Evolutionary conservation across 1,284 basidiomycete genomes (phyloP), one percentile per base, ranked within the genome.

Genomic region (Malassezia yamatoensis): DNA sequence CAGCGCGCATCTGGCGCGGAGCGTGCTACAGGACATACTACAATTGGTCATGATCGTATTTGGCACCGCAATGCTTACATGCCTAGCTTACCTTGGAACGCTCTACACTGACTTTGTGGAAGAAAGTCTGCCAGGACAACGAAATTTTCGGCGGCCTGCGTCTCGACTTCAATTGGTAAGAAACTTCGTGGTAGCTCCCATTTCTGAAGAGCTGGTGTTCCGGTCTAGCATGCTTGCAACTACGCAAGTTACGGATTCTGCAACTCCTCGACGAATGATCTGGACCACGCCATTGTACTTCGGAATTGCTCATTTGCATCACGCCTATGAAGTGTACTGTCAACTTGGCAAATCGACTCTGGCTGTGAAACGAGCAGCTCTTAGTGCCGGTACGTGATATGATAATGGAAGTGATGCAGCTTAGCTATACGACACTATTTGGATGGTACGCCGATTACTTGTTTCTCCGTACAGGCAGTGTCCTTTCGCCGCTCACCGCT

Each of bases 201-300:
- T 90, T 34, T 90, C 90, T 0, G 93, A 98, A 77, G 93, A 98
- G 74, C 66, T 96, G 21, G 87, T 90, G 2, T 98, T 96, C 72
- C 80, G 94, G 24, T 84, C 85, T 0, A 90, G 88, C 70, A 81
- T 93, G 41, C 78, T 96, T 18, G 78, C 83, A 1, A 80, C 84
- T 1, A 86, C 88, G 59, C 78, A 84, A 51, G 79, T 90, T 35
- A 81, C 83, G 0, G 82, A 83, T n/a, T 78, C 80, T 29, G 24
- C 7, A 29, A 29, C 24, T 29, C 24, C 24, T 29, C 24, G 7
- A 29, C 24, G 24, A 29, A 29, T 90, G 77, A 81, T 96, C 48
- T 87, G 89, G 64, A 75, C 85, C 0, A 82, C 85, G 0, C 93
- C 93, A 0, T 76, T 93, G 10, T 85, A 85, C 68, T 98, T 98